Evolutionary conservation across 2,329 filamentous ascomycete species (phyloP).

Genomic region (Colletotrichum sp.): DNA sequence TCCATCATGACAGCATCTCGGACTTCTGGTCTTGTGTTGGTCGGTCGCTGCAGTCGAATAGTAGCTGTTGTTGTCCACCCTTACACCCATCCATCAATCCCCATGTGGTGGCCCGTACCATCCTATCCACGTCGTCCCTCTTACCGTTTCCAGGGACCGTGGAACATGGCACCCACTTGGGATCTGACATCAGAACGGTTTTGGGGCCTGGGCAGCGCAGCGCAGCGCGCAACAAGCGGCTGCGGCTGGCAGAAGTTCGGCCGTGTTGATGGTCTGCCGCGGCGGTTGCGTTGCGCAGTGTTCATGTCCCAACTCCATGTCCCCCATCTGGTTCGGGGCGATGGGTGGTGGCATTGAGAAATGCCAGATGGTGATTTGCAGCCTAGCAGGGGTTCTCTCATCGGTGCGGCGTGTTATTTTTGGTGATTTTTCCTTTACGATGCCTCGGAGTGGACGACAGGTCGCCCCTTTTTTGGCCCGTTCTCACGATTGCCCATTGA

Average conservation of each 20-base stretch:
- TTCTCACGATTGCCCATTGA: constrained; percentile 19
- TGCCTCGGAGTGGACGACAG: constrained; percentile 11
- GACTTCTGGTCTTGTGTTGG: neutral
- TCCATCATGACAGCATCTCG: neutral
- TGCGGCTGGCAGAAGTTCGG: neutral
- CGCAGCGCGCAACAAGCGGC: constrained; percentile 1
- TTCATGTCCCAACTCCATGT: neutral
- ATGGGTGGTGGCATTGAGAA: constrained; percentile 1
- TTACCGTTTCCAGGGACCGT: neutral
- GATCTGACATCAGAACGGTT: constrained; percentile 14
- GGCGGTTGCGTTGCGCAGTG: neutral
- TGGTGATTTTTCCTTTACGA: neutral
- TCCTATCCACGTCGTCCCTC: neutral
- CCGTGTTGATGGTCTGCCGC: constrained; percentile 4
- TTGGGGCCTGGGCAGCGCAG: neutral
- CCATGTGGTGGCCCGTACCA: neutral
- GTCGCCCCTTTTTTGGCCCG: constrained; percentile 15
- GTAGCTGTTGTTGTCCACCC: neutral
- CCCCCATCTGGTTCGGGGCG: constrained; percentile 9
- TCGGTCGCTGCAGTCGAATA: neutral
- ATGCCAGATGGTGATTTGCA: constrained; percentile 20
- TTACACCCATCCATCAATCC: neutral
- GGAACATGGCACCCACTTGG: neutral
- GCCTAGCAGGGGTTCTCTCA: constrained; percentile 14
- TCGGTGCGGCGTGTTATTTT: constrained; percentile 19